Evolutionary conservation across 306 rosid genomes (phyloP).

Genomic region (Sindora glabra): DNA sequence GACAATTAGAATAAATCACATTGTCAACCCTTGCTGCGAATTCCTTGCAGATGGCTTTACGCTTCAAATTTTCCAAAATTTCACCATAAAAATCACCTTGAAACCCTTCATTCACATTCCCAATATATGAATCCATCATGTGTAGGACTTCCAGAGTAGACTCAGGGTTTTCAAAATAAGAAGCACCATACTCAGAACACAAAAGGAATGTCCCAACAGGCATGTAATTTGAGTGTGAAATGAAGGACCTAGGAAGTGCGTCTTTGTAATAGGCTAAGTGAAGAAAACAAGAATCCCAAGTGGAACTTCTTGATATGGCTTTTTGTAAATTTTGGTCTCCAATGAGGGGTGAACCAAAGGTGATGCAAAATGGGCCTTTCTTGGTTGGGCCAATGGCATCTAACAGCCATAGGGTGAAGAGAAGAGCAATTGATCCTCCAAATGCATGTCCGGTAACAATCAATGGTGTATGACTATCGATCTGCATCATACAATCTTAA

Average conservation of each 20-base stretch:
- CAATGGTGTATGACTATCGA: conserved; percentile 5
- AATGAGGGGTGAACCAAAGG: conserved; percentile 64
- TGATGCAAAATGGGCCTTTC: conserved; percentile 59
- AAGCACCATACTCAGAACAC: conserved; percentile 27
- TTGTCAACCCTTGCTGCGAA: not conserved
- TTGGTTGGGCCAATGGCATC: conserved; percentile 14
- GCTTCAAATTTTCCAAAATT: conserved; percentile 20
- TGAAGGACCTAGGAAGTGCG: conserved; percentile 25
- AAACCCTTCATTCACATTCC: not conserved
- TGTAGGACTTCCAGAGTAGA: conserved; percentile 20
- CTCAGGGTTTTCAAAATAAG: conserved; percentile 42
- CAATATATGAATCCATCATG: not conserved
- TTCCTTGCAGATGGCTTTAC: conserved; percentile 14
- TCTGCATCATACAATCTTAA: conserved; percentile 7
- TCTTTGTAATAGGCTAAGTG: conserved; percentile 42
- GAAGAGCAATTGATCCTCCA: conserved; percentile 71
- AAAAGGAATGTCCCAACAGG: conserved; percentile 69
- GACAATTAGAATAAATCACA: not conserved
- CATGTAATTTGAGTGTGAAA: not conserved
- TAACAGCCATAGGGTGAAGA: conserved; percentile 56
- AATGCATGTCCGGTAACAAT: conserved; percentile 50
- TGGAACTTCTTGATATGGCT: conserved; percentile 31
- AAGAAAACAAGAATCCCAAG: conserved; percentile 64
- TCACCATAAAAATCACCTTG: conserved; percentile 17
- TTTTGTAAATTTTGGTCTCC: conserved; percentile 35